A percentile compares a stretch with the other conserved stretches of the same genome.
Evolutionary conservation across 164 flowering plant species (phyloP).

Genomic region (Stephania yunnanensis): DNA sequence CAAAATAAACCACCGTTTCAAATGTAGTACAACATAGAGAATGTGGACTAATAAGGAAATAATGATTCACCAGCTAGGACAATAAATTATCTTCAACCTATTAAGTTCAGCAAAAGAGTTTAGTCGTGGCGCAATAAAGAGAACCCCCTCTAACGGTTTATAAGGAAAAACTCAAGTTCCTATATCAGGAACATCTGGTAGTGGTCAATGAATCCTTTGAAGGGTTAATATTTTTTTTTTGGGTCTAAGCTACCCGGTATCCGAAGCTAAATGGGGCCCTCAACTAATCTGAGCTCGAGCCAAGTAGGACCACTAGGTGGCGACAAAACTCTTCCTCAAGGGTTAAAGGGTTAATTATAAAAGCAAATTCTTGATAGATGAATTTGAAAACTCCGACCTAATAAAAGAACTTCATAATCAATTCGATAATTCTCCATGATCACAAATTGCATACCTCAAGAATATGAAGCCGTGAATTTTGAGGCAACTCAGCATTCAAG

Average conservation of each 20-base stretch:
- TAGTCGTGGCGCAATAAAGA: background rate
- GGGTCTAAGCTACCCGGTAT: too few relatives aligned
- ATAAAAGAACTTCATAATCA: background rate
- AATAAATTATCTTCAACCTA: background rate
- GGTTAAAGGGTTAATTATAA: too few relatives aligned
- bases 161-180: background rate
- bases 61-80: background rate
- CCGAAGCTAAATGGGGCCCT: too few relatives aligned
- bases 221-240: background rate
- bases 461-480: conserved; percentile 92
- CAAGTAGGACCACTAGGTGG: too few relatives aligned
- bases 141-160: background rate
- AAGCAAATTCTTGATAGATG: background rate
- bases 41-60: conserved; percentile 1
- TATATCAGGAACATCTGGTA: background rate
- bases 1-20: background rate
- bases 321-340: too few relatives aligned
- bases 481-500: conserved; percentile 92
- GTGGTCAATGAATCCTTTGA: background rate
- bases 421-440: background rate
- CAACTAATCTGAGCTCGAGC: too few relatives aligned
- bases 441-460: conserved; percentile 58
- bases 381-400: background rate
- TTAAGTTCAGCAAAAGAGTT: background rate
- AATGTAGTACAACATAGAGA: background rate